phyloP scores from a whole-genome alignment of 306 rosid genomes.

The Glycyrrhiza uralensis region DNA sequence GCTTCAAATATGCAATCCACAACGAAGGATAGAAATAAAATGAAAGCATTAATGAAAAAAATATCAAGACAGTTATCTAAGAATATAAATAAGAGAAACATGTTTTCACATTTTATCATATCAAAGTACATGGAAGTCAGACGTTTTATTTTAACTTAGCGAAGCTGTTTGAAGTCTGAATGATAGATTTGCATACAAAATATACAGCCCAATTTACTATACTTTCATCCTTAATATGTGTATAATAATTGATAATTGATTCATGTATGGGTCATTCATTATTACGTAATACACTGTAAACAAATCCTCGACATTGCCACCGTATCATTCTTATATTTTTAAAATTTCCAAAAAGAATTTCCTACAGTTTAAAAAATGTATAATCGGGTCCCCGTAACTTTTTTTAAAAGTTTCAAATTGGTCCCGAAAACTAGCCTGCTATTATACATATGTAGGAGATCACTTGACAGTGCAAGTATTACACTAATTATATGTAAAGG shows the following conservation, averaged over 20 bases:
- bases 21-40: not conserved
- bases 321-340: not conserved
- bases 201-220: not conserved
- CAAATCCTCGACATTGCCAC: not conserved
- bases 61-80: not conserved
- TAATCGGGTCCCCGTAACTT: not conserved
- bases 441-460: not conserved
- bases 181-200: not conserved
- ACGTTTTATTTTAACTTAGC: not conserved
- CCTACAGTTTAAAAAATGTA: not conserved
- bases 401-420: not conserved
- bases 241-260: constrained; percentile 21
- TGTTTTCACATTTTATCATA: not conserved
- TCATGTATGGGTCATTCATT: not conserved
- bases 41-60: not conserved
- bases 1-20: not conserved
- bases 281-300: not conserved
- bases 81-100: not conserved
- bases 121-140: not conserved
- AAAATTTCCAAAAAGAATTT: not conserved
- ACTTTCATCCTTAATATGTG: not conserved
- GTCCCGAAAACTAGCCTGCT: not conserved
- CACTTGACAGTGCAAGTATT: not conserved
- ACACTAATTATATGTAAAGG: not conserved
- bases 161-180: not conserved